phyloP scores from a whole-genome alignment of 1,139 yeast genomes.

The Meyerozyma athensensis region DNA sequence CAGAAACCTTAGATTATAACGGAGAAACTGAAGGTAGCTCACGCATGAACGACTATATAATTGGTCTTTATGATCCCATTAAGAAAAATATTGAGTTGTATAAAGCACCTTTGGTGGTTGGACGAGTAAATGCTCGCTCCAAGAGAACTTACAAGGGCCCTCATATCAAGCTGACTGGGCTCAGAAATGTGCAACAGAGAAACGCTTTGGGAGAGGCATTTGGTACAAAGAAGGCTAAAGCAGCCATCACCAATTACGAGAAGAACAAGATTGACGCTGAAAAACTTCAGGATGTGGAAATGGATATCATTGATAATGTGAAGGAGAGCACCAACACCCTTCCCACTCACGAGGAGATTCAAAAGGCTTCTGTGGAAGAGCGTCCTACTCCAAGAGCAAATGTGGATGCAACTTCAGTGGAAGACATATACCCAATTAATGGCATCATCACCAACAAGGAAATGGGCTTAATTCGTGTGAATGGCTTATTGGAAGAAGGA shows the following conservation, averaged over 20 bases:
- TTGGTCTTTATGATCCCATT: slow-evolving; percentile 68
- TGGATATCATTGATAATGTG: slow-evolving; percentile 80
- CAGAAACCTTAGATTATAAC: slow-evolving; percentile 64
- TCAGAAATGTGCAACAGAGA: slow-evolving; percentile 56
- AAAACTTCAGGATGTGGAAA: slow-evolving; percentile 65
- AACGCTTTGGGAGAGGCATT: slow-evolving; percentile 90
- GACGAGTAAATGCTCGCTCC: slow-evolving; percentile 51
- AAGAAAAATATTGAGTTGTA: slow-evolving; percentile 56
- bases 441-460: slow-evolving; percentile 69
- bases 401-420: slow-evolving; percentile 71
- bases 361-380: slow-evolving; percentile 50
- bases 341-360: slow-evolving; percentile 63
- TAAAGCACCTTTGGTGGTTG: slow-evolving; percentile 54
- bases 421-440: slow-evolving; percentile 73
- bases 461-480: slow-evolving; percentile 59
- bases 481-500: slow-evolving; percentile 45
- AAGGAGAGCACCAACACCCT: slow-evolving; percentile 63
- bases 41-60: slow-evolving; percentile 41
- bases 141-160: slow-evolving; percentile 57
- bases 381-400: slow-evolving; percentile 83
- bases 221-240: slow-evolving; percentile 95
- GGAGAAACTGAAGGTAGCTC: slow-evolving; percentile 50
- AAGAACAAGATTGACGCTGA: slow-evolving; percentile 85
- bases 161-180: slow-evolving; percentile 51
- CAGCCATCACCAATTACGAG: slow-evolving; percentile 76